Evolutionary conservation across 2,329 filamentous ascomycete species (phyloP).

Genomic region (Stagonosporopsis cucurbitacearum): DNA sequence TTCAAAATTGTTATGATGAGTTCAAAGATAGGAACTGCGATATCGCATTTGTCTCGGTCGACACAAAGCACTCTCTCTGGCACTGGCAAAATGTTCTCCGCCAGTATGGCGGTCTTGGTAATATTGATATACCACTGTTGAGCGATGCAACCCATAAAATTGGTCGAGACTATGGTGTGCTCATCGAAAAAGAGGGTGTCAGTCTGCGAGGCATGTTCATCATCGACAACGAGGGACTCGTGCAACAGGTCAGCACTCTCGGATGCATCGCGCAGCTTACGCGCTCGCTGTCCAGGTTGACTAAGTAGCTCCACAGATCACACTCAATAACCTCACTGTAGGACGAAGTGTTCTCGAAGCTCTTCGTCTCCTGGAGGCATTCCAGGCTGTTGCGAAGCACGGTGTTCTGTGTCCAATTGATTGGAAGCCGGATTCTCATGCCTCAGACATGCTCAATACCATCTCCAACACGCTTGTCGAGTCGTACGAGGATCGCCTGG

Average conservation of each 20-base stretch:
- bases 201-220: constrained; percentile 42
- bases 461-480: constrained; percentile 37
- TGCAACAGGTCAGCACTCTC: constrained; percentile 34
- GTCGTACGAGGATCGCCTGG: constrained; percentile 36
- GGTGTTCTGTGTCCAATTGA: constrained; percentile 41
- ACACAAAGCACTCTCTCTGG: constrained; percentile 40
- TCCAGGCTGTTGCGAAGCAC: constrained; percentile 40
- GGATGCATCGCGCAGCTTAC: too few relatives aligned
- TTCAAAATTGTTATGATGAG: constrained; percentile 38
- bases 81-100: constrained; percentile 41
- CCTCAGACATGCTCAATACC: constrained; percentile 28
- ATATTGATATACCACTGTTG: constrained; percentile 36
- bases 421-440: constrained; percentile 33
- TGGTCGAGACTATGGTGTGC: constrained; percentile 37
- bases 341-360: constrained; percentile 41
- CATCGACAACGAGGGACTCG: constrained; percentile 31
- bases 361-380: constrained; percentile 39
- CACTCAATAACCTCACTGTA: constrained; percentile 40
- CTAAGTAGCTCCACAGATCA: constrained; percentile 21
- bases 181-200: constrained; percentile 40
- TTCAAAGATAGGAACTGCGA: constrained; percentile 36
- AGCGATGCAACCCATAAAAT: constrained; percentile 40
- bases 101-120: constrained; percentile 38
- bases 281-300: not conserved
- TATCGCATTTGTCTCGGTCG: constrained; percentile 39